These are phyloP conservation scores for Aureobasidium pullulans DNA, from an alignment of 2,329 filamentous ascomycete species.

Conservation along the genomic window DNA sequence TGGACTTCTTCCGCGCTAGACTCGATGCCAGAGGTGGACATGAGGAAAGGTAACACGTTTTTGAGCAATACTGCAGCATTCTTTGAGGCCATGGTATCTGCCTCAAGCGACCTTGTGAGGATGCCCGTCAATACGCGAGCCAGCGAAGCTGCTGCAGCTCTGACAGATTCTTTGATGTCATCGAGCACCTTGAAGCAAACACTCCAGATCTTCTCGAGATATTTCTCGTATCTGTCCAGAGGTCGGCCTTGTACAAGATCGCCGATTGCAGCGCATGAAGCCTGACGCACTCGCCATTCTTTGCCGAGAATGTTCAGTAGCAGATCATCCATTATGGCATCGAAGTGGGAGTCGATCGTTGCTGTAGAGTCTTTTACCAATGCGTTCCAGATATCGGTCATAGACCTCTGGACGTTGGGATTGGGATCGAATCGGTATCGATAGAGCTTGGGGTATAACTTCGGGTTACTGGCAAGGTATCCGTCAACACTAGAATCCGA, in stretches of 20 bases:
- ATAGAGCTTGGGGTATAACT: constrained; percentile 90
- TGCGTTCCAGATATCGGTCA: constrained; percentile 97
- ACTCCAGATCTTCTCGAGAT: constrained; percentile 78
- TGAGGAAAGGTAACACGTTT: constrained; percentile 80
- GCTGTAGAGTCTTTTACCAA: constrained; percentile 80
- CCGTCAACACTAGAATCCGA: constrained; percentile 68
- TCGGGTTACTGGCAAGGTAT: constrained; percentile 72
- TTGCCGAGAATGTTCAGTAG: constrained; percentile 78
- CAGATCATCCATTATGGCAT: constrained; percentile 81
- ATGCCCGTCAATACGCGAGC: constrained; percentile 80
- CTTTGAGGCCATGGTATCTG: constrained; percentile 58
- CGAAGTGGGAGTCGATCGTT: constrained; percentile 74
- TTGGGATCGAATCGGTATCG: constrained; percentile 95
- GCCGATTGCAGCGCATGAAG: constrained; percentile 81
- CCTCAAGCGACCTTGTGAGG: constrained; percentile 76
- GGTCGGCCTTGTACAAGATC: constrained; percentile 79
- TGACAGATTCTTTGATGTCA: constrained; percentile 89
- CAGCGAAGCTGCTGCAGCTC: constrained; percentile 70
- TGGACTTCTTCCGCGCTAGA: constrained; percentile 84
- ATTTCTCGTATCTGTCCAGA: constrained; percentile 63
- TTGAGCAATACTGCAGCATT: constrained; percentile 73
- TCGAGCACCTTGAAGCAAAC: constrained; percentile 86
- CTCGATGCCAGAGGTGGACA: constrained; percentile 83
- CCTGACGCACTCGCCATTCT: constrained; percentile 90
- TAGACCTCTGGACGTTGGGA: constrained; percentile 81